Base-by-base conservation (phyloP, 2,329 filamentous ascomycete genomes). In the Fusarium aywerte region DNA sequence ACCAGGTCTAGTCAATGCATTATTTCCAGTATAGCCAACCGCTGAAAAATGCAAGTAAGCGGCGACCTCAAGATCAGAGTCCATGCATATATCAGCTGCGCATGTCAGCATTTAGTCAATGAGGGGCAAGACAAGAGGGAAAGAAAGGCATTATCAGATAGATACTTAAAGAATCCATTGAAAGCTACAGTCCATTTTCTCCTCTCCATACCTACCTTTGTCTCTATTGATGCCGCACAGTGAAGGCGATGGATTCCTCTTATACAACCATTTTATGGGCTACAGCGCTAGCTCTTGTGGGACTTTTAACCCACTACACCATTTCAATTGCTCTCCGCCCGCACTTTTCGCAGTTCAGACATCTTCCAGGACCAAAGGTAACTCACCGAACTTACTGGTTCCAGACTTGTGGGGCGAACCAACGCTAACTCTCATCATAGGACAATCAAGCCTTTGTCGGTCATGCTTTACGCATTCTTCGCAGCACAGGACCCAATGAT, bases 351-450 rank as follows among this genome's bases (percentile, higher is more conserved):
- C 1, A 7, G 3, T 3, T 65, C 2, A 13, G 15, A 1, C 33
- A 50, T n/a, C 33, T 65, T n/a, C 62, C 62, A 5, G 21, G 62
- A 1, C 61, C 62, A 2, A 42, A 36, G 20, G 62, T 65, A 20
- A 33, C n/a, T n/a, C 7, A n/a, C 7, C 3, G 3, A 9, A 0
- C 4, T 7, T 31, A 23, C 4, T 8, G 23, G n/a, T 21, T 4
- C n/a, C n/a, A n/a, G 1, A 15, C 3, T 7, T 7, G 3, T 11
- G 1, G 8, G 12, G 21, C n/a, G 20, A 4, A 21, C 27, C 32
- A 2, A 11, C 1, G 4, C 0, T 20, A 13, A 8, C 7, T n/a
- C 2, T 3, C 12, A 36, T 25, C 29, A n/a, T 10, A 65, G 62
- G 15, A 20, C 8, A 47, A 58, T 1, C 62, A 66, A 12, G 31